Evolutionary conservation across 768 basidiomycete genomes (phyloP), one percentile per base, ranked within the genome.

Genomic region (Dentipellis sp.): DNA sequence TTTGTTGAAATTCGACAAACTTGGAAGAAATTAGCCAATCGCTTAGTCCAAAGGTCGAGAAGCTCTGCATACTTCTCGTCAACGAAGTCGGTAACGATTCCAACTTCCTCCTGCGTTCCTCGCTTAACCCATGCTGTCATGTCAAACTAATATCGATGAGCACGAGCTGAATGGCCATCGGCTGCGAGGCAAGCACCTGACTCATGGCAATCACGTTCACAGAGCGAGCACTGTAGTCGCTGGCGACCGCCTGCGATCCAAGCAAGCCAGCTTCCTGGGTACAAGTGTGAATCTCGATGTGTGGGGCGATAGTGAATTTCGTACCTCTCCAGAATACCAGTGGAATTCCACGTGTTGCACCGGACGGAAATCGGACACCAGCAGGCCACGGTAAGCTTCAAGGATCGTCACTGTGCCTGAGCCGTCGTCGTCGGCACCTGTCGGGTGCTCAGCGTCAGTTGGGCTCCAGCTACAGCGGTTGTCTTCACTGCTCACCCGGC

Each of bases 111-210:
- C 75, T 80, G 66, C 11, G 77, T 77, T 11, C 78, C 79, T 55
- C 67, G 65, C 79, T 92, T 92, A 58, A 95, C 89, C 92, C 92
- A 97, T 55, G 91, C 91, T 19, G 91, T 93, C 91, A 92, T 92
- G 67, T 92, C 90, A 65, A 87, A 89, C 88, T 90, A 47, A 52
- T 12, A 22, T 52, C 42, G 57, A 55, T 62, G 40, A 50, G 50
- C 51, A 53, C 42, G 21, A 52, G 38, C 55, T 19, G n/a, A 51
- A 17, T 57, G 47, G 17, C 46, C 17, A 54, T 5, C 4, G 35
- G 2, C 14, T n/a, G 35, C 53, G 51, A 58, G 21, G 40, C 19
- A 57, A 62, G 42, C 68, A 88, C 87, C 77, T 91, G 90, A 65
- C 84, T 84, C 88, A 91, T 91, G 51, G 86, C 89, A 61, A 85